phyloP scores from a whole-genome alignment of 2,329 filamentous ascomycete genomes.

The Aspergillus japonicus region DNA sequence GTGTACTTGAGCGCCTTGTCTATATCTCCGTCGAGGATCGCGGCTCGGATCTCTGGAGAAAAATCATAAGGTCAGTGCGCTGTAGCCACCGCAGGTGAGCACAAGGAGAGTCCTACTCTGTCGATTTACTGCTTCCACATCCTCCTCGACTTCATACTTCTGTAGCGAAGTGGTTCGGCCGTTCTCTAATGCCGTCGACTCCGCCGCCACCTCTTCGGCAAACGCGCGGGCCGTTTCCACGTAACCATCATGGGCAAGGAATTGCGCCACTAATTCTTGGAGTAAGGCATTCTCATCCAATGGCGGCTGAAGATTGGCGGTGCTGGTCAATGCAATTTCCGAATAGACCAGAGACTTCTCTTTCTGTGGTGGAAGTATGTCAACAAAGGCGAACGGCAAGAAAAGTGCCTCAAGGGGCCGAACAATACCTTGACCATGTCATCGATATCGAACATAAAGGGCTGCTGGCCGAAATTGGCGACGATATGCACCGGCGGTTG shows the following conservation, averaged over 20 bases:
- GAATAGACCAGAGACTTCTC: conserved; percentile 60
- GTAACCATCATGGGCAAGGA: conserved; percentile 91
- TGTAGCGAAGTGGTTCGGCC: conserved; percentile 53
- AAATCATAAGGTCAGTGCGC: neutral
- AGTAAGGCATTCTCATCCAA: conserved; percentile 75
- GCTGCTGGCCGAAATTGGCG: conserved; percentile 65
- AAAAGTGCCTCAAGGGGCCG: neutral
- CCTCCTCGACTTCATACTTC: conserved; percentile 70
- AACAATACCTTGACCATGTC: conserved; percentile 70
- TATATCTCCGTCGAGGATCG: conserved; percentile 88
- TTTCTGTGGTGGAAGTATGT: conserved; percentile 44
- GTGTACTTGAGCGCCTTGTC: conserved; percentile 85
- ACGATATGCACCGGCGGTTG: conserved; percentile 56
- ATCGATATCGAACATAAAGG: conserved; percentile 91
- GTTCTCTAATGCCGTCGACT: conserved; percentile 68
- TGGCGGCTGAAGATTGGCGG: conserved; percentile 61
- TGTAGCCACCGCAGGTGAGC: neutral
- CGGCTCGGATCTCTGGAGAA: conserved; percentile 71
- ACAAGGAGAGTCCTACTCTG: conserved; percentile 64
- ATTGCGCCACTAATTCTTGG: conserved; percentile 81
- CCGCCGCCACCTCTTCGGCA: conserved; percentile 72
- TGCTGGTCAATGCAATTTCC: conserved; percentile 60
- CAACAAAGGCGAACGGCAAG: neutral
- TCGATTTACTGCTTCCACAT: conserved; percentile 80
- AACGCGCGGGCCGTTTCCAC: conserved; percentile 90